Conservation (phyloP, 306 rosid genomes). For the Sesbania bispinosa region DNA sequence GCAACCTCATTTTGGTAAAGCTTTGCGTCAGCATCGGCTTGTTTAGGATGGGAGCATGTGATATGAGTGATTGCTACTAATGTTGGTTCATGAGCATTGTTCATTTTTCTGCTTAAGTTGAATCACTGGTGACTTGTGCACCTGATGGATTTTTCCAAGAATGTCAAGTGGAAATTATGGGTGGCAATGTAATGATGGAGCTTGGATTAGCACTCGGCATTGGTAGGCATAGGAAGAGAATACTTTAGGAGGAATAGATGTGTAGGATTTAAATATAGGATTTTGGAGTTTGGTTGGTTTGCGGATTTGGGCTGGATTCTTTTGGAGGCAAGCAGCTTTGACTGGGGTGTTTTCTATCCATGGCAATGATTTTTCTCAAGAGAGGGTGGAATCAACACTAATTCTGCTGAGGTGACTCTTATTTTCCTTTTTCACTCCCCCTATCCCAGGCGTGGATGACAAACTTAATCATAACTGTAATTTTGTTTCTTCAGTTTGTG, state of each 20-base stretch:
- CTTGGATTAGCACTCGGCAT: conserved; percentile 29
- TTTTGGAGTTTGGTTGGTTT: conserved; percentile 59
- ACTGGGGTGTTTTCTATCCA: conserved; percentile 47
- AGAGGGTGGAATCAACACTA: conserved; percentile 52
- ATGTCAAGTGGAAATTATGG: conserved; percentile 30
- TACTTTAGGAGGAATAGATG: conserved; percentile 45
- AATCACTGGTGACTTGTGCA: conserved; percentile 28
- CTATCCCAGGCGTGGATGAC: conserved; percentile 35
- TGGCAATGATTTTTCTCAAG: conserved; percentile 59
- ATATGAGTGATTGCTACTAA: conserved; percentile 24
- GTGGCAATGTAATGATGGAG: conserved; percentile 25
- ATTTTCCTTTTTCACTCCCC: conserved; percentile 42
- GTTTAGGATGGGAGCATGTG: conserved; percentile 39
- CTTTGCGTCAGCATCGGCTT: conserved; percentile 86
- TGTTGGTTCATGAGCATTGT: conserved; percentile 35
- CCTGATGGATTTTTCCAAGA: conserved; percentile 32
- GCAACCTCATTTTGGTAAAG: conserved; percentile 99
- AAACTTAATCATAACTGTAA: conserved; percentile 44
- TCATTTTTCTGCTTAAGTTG: too few species aligned
- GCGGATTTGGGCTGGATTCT: conserved; percentile 63
- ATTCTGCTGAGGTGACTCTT: conserved; percentile 43
- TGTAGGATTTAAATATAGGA: conserved; percentile 60
- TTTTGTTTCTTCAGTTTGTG: too few species aligned
- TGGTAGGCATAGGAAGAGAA: conserved; percentile 48
- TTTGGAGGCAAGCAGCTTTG: conserved; percentile 61